These are phyloP conservation scores for Boletus rubropictus DNA, from an alignment of 768 basidiomycete species.

Conservation along the genomic window DNA sequence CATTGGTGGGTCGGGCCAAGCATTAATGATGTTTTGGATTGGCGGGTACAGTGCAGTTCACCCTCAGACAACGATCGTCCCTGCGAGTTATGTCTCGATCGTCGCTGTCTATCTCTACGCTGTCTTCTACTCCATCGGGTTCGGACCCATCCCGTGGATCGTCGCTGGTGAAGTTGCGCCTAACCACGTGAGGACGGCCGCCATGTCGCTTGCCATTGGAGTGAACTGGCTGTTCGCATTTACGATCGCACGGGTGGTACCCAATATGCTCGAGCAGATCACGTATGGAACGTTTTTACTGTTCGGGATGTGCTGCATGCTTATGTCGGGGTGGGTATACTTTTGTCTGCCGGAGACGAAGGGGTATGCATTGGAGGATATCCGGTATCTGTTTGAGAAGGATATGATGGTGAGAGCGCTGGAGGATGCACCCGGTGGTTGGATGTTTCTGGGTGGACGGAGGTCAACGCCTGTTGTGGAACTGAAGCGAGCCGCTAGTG, in stretches of 20 bases:
- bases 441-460: constrained; percentile 24
- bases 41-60: constrained; percentile 32
- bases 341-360: constrained; percentile 39
- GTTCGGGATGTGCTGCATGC: constrained; percentile 29
- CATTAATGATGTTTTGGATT: constrained; percentile 35
- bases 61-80: constrained; percentile 22
- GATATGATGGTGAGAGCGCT: constrained; percentile 30
- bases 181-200: constrained; percentile 34
- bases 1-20: constrained; percentile 45
- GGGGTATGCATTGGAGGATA: constrained; percentile 36
- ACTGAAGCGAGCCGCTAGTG: constrained; percentile 10
- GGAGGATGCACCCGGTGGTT: constrained; percentile 32
- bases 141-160: constrained; percentile 29
- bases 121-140: constrained; percentile 33
- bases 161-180: constrained; percentile 34
- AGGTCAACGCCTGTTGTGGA: constrained; percentile 27
- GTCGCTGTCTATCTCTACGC: constrained; percentile 36
- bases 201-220: constrained; percentile 30
- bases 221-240: constrained; percentile 36
- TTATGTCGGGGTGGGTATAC: constrained; percentile 34
- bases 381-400: constrained; percentile 34
- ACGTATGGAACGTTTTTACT: constrained; percentile 31
- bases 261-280: constrained; percentile 32
- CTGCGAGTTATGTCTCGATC: constrained; percentile 36
- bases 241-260: constrained; percentile 34